A percentile compares a stretch with the other conserved stretches of the same genome.
phyloP scores from a whole-genome alignment of 805 yeast genomes.

The Kazachstania psychrophila region DNA sequence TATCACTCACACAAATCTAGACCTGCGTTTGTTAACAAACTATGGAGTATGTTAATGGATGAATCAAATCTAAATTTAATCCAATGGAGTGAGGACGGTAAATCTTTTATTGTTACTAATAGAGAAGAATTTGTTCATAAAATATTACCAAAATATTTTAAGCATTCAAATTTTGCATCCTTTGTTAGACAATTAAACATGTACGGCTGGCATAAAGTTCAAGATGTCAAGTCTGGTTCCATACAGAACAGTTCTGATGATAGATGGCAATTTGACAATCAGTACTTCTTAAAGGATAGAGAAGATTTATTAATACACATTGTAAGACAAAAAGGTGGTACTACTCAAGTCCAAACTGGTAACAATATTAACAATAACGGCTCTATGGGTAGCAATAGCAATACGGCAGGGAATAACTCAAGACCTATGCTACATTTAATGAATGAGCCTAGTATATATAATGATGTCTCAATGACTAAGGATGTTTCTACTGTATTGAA shows the following conservation, averaged over 20 bases:
- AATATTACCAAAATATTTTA: conserved; percentile 84
- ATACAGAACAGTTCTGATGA: conserved; percentile 57
- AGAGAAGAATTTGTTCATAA: conserved; percentile 74
- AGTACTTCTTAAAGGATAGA: conserved; percentile 62
- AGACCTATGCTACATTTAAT: conserved; percentile 7
- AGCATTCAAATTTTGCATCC: conserved; percentile 89
- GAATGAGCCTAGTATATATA: conserved; percentile 10
- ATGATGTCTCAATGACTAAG: not conserved
- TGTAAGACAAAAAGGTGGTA: conserved; percentile 51
- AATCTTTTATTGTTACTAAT: conserved; percentile 73
- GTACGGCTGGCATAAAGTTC: conserved; percentile 99
- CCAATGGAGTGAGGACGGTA: conserved; percentile 79
- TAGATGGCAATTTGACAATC: conserved; percentile 80
- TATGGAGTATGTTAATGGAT: conserved; percentile 95
- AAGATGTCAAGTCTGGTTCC: conserved; percentile 77
- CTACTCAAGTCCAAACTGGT: conserved; percentile 1
- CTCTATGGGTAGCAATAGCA: not conserved
- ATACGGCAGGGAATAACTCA: no score
- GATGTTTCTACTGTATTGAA: conserved; percentile 35
- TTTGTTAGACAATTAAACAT: conserved; percentile 93
- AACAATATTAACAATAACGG: conserved; percentile 2
- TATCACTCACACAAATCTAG: conserved; percentile 37
- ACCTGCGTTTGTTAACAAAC: conserved; percentile 86
- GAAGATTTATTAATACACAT: conserved; percentile 83
- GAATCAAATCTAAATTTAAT: conserved; percentile 58